Evolutionary conservation across 2,329 filamentous ascomycete species (phyloP), one percentile per base, ranked within the genome.

Genomic region (Arachnomyces sp.): DNA sequence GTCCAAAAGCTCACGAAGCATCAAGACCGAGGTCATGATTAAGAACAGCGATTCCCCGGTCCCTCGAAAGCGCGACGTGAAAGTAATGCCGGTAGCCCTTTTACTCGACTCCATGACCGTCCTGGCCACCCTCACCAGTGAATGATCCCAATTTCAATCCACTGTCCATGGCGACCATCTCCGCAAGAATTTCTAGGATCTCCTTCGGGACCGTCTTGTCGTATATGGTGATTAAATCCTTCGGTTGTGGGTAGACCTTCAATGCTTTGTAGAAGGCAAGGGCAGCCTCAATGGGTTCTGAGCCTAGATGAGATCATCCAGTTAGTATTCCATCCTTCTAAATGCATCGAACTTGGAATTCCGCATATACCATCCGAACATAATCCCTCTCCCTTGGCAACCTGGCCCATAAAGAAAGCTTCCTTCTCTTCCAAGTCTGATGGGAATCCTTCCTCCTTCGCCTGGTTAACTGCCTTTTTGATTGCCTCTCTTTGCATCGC

Each of bases 141-240:
- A 65, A 63, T n/a, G 57, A 53, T 39, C 71, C 77, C 47, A 86
- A 73, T 52, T 82, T 77, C 52, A 87, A 70, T 49, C 72, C 79
- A 48, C 83, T 78, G 69, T 96, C 92, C 65, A 89, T 80, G 49
- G 89, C 90, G 58, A 98, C 95, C 87, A 98, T 95, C 71, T 95
- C 87, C 51, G 92, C 92, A 48, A 98, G 80, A 55, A 96, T 82
- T 65, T 98, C 90, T 54, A 98, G 81, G 55, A 96, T 86, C 47
- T 89, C 89, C 84, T 95, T 95, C 54, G 90, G 84, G 34, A 96
- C 89, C 25, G 92, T 96, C 78, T 94, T 95, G 67, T 98, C 92
- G 68, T 98, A 98, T 66, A 98, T 95, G 57, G 78, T 78, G 63
- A 98, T 95, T 55, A 98, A 74, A 60, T 96, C 92, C 55, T 82